Base-by-base conservation (phyloP, 2,329 filamentous ascomycete species). In the Colletotrichum godetiae region DNA sequence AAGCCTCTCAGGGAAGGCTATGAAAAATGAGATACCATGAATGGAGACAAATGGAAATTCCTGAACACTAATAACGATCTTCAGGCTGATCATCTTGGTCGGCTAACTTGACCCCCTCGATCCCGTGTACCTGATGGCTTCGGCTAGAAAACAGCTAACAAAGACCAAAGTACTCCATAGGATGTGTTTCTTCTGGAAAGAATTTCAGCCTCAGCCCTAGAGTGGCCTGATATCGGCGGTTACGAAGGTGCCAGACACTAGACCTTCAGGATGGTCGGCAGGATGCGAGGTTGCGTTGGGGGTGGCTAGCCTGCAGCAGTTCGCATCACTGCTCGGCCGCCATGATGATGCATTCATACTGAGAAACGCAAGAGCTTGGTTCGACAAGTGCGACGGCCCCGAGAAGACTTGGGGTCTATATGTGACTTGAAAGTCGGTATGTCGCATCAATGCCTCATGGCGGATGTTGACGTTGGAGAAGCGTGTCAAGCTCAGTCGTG, bases 1-100 rank as follows among this genome's bases (percentile, higher is more conserved):
- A 58, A 57, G 67, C 33, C 61, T 68, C 68, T 53, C 29, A 37
- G 49, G 29, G 42, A 67, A 71, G 55, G 67, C 56, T 57, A 73
- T 61, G 61, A 72, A 49, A 72, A 73, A n/a, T 66, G 52, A 71
- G 71, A 73, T 73, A 73, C 71, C 71, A 73, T 73, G 53, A 66
- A 63, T 55, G 67, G 58, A 71, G 68, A 73, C 59, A 73, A 73
- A 73, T 70, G 71, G 56, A 66, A 61, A 73, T 60, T 55, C 19
- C 55, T 53, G 27, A 61, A 59, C 35, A 46, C 53, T 22, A 22
- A 19, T n/a, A 10, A 37, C 35, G 5, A 22, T 24, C 35, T 53
- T 42, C 10, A n/a, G 7, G n/a, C 24, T 29, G 27, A 15, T 22
- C n/a, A 35, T 57, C 33, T 37, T 24, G 52, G 13, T 33, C 11